phyloP scores from a whole-genome alignment of 768 basidiomycete genomes.

The Kwoniella bestiolae region DNA sequence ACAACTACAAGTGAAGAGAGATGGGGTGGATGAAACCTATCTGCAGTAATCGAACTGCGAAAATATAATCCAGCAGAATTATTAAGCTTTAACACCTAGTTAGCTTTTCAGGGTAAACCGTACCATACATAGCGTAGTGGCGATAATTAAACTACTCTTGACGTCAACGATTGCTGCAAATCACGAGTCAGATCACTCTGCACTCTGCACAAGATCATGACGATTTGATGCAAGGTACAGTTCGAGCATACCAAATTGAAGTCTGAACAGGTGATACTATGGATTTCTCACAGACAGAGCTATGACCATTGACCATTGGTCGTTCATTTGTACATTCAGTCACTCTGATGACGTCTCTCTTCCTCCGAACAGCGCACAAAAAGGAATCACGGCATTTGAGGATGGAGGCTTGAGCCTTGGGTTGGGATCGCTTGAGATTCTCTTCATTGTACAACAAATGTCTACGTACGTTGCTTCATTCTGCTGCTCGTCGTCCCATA shows the following conservation, averaged over 20 bases:
- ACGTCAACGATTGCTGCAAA: background rate
- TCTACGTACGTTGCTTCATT: background rate
- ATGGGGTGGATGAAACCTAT: too few species aligned
- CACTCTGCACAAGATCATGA: too few species aligned
- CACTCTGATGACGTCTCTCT: too few species aligned
- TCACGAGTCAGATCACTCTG: background rate
- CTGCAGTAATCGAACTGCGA: background rate
- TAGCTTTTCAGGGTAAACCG: background rate
- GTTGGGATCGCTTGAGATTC: too few species aligned
- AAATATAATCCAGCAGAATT: background rate
- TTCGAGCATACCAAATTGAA: too few species aligned
- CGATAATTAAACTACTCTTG: background rate
- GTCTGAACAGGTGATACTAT: too few species aligned
- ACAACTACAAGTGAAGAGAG: too few species aligned
- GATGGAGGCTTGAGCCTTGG: too few species aligned
- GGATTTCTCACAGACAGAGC: too few species aligned
- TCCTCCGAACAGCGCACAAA: too few species aligned
- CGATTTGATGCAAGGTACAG: background rate
- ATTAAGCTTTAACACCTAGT: background rate
- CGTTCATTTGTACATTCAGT: too few species aligned
- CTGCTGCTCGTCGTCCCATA: background rate
- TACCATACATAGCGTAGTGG: background rate
- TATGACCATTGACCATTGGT: too few species aligned
- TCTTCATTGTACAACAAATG: background rate
- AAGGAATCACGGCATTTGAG: constrained; percentile 2